phyloP scores from a whole-genome alignment of 495 filamentous ascomycete species.

The Hypoxylon lenormandii region DNA sequence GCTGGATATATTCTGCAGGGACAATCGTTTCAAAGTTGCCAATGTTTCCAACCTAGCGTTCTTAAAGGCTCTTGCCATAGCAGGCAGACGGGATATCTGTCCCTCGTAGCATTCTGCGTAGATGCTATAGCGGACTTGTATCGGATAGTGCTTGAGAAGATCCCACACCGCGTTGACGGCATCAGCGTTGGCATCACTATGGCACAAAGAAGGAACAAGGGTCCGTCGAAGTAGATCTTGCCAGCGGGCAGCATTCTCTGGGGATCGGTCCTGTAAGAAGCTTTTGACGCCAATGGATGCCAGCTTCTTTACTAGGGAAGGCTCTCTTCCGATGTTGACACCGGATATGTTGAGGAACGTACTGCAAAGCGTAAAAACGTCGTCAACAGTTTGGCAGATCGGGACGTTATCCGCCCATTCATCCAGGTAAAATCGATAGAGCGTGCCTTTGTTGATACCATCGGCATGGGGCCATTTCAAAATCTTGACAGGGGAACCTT shows the following conservation, averaged over 20 bases:
- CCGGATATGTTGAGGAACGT: constrained; percentile 86
- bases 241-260: constrained; percentile 78
- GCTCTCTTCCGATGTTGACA: constrained; percentile 86
- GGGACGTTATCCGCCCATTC: constrained; percentile 96
- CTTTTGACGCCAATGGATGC: constrained; percentile 82
- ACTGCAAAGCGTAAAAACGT: constrained; percentile 86
- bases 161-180: constrained; percentile 86
- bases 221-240: constrained; percentile 81
- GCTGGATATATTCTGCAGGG: constrained; percentile 80
- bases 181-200: constrained; percentile 82
- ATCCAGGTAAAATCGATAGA: constrained; percentile 95
- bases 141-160: constrained; percentile 80
- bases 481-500: constrained; percentile 69
- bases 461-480: constrained; percentile 84
- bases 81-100: constrained; percentile 76
- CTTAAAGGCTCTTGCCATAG: constrained; percentile 82
- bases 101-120: constrained; percentile 93
- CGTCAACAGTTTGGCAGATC: constrained; percentile 87
- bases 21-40: constrained; percentile 84
- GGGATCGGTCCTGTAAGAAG: constrained; percentile 74
- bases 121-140: constrained; percentile 82
- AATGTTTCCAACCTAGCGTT: constrained; percentile 80
- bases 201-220: constrained; percentile 83
- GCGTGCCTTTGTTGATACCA: constrained; percentile 75
- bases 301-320: constrained; percentile 79